phyloP scores from a whole-genome alignment of 1,139 yeast species.

The Debaryomyces sp. region DNA sequence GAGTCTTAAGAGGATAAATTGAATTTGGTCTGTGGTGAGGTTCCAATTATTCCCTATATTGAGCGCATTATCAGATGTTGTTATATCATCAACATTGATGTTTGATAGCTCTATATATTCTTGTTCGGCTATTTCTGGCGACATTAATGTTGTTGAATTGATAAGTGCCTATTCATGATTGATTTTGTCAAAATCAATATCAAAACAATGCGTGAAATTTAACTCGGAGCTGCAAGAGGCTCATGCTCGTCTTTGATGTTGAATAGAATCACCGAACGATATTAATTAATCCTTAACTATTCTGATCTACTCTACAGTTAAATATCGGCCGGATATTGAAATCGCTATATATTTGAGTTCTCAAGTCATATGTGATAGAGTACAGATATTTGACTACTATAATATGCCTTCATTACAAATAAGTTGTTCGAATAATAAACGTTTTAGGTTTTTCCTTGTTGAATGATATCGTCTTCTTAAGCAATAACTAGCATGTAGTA shows the following conservation, averaged over 20 bases:
- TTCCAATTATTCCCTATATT: slow-evolving; percentile 7
- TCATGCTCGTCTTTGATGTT: not conserved
- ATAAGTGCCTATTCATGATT: not conserved
- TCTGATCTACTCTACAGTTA: too few relatives aligned
- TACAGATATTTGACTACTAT: too few relatives aligned
- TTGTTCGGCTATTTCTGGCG: not conserved
- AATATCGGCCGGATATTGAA: too few relatives aligned
- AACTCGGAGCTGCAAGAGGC: not conserved
- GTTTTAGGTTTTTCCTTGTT: too few relatives aligned
- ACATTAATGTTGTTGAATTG: not conserved
- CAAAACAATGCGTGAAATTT: not conserved
- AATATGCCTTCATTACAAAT: too few relatives aligned
- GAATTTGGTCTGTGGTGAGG: slow-evolving; percentile 26
- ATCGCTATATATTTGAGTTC: too few relatives aligned
- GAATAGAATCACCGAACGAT: too few relatives aligned
- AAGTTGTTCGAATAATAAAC: too few relatives aligned
- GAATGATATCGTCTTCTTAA: too few relatives aligned
- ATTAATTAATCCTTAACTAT: too few relatives aligned
- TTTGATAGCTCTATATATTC: slow-evolving; percentile 6
- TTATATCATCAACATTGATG: not conserved
- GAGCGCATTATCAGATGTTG: not conserved
- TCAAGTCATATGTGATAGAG: too few relatives aligned
- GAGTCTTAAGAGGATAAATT: slow-evolving; percentile 30
- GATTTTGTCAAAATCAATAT: not conserved
- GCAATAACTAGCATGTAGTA: too few relatives aligned